Conservation (phyloP, 345 rosid genomes). For the Euphorbia pulcherrima region DNA sequence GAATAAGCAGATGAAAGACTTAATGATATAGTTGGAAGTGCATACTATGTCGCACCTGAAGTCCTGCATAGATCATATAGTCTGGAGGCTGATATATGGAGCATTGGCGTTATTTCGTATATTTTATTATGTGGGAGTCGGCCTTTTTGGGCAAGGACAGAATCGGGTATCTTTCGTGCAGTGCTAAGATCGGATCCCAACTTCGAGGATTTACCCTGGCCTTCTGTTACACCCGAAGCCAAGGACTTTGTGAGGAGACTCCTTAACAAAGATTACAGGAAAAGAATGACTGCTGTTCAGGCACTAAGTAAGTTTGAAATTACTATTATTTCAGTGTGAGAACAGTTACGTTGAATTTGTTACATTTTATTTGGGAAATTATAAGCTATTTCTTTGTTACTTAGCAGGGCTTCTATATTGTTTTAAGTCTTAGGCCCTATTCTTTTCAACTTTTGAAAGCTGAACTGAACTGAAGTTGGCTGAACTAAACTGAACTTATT, state of each 20-base stretch:
- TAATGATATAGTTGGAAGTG: constrained; percentile 97
- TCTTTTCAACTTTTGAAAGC: background rate
- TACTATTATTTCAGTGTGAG: background rate
- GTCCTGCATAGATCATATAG: constrained; percentile 95
- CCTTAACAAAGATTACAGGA: constrained; percentile 88
- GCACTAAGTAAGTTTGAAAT: constrained; percentile 61
- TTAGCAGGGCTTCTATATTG: background rate
- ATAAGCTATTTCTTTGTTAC: background rate
- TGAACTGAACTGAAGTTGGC: too few species aligned
- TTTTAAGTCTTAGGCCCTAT: too few species aligned
- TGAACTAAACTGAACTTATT: too few species aligned
- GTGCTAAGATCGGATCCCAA: constrained; percentile 92
- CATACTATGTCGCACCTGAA: constrained; percentile 97
- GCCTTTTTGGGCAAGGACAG: constrained; percentile 92
- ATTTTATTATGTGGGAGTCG: constrained; percentile 95
- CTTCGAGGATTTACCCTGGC: constrained; percentile 91
- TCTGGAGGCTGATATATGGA: constrained; percentile 95
- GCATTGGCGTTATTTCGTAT: constrained; percentile 89
- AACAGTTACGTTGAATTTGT: background rate
- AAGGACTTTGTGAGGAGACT: constrained; percentile 91
- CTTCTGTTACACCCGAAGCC: constrained; percentile 71
- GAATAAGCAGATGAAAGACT: constrained; percentile 75
- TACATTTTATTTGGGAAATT: background rate
- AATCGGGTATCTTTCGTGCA: constrained; percentile 93
- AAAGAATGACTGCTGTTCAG: constrained; percentile 96